Percentiles rank a stretch among this genome's conserved stretches.
Conservation (phyloP, 768 basidiomycete genomes). For the Podaxis sp. region DNA sequence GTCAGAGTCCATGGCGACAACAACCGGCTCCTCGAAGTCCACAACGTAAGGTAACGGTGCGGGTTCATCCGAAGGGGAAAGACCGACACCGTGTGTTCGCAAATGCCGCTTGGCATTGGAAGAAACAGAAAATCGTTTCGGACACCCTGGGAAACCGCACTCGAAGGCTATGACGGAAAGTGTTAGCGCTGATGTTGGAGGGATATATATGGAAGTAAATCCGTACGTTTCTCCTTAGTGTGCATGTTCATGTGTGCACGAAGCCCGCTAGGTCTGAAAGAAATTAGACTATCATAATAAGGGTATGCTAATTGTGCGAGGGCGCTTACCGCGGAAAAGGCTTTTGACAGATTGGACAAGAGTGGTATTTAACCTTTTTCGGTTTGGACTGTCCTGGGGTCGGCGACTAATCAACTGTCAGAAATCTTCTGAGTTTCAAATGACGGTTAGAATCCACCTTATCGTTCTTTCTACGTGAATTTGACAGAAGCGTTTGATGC, state of each 20-base stretch:
- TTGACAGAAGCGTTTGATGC: neutral
- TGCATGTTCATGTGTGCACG: constrained; percentile 33
- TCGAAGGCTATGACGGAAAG: constrained; percentile 19
- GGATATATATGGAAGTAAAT: neutral
- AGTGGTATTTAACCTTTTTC: constrained; percentile 31
- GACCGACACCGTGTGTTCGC: constrained; percentile 52
- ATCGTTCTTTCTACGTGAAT: neutral
- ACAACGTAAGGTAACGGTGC: constrained; percentile 21
- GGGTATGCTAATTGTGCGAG: neutral
- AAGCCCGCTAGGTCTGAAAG: constrained; percentile 28
- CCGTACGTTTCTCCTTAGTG: constrained; percentile 28
- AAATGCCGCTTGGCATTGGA: constrained; percentile 65
- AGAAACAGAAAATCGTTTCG: constrained; percentile 55
- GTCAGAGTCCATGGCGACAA: constrained; percentile 11
- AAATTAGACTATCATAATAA: neutral
- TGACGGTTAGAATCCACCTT: neutral
- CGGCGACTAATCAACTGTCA: constrained; percentile 3
- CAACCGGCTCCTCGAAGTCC: constrained; percentile 24
- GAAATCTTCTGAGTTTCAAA: neutral
- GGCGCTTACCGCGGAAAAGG: constrained; percentile 26
- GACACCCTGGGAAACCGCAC: constrained; percentile 49
- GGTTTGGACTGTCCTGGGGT: constrained; percentile 15
- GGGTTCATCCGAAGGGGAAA: constrained; percentile 17
- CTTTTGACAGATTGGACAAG: constrained; percentile 28
- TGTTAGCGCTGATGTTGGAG: neutral